phyloP scores from a whole-genome alignment of 495 filamentous ascomycete species.

The Penicillium roqueforti region DNA sequence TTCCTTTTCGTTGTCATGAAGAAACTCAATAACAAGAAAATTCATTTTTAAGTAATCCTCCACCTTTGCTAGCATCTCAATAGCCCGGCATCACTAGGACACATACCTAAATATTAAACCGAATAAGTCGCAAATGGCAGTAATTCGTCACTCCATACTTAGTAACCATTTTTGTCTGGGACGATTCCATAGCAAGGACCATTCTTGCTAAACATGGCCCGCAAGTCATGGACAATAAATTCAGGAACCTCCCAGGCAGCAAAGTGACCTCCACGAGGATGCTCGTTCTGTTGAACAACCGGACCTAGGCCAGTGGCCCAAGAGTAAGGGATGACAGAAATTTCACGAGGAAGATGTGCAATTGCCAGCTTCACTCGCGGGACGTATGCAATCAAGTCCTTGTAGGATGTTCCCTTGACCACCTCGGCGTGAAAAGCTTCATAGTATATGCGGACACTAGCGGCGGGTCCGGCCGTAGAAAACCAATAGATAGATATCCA shows the following conservation, averaged over 20 bases:
- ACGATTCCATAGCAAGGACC: constrained; percentile 36
- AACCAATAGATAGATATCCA: constrained; percentile 65
- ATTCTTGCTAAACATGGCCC: constrained; percentile 50
- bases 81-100: not conserved
- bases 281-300: constrained; percentile 51
- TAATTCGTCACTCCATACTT: not conserved
- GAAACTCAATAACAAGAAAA: not conserved
- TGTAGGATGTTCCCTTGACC: constrained; percentile 9
- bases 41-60: not conserved
- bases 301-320: constrained; percentile 50
- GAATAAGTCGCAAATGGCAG: not conserved
- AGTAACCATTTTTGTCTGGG: constrained; percentile 29
- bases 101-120: not conserved
- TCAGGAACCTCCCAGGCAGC: constrained; percentile 56
- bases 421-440: constrained; percentile 37
- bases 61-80: not conserved
- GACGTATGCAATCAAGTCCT: constrained; percentile 12
- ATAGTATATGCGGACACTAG: constrained; percentile 58
- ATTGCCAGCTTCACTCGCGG: constrained; percentile 51
- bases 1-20: not conserved
- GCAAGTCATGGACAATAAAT: constrained; percentile 51
- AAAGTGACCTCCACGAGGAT: constrained; percentile 60
- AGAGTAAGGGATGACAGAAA: constrained; percentile 44
- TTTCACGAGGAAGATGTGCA: constrained; percentile 49
- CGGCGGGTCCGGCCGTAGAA: constrained; percentile 51